phyloP scores from a whole-genome alignment of 2,329 filamentous ascomycete genomes.

The Colletotrichum sublineola region DNA sequence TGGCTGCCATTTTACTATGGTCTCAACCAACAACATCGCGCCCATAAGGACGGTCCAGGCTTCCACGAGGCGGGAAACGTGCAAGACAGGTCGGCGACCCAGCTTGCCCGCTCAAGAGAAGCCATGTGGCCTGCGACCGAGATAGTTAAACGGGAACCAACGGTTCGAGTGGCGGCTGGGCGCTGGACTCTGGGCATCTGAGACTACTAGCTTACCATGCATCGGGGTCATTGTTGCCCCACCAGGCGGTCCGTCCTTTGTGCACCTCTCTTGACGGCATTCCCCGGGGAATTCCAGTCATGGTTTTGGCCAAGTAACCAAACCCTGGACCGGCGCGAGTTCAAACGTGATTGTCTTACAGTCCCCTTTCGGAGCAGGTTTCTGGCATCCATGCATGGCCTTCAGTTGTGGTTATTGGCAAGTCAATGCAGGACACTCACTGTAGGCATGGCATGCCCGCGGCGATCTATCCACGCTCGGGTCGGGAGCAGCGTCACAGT shows the following conservation, averaged over 20 bases:
- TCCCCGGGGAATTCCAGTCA: background rate
- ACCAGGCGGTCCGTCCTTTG: background rate
- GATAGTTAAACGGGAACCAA: constrained; percentile 6
- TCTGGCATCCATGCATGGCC: background rate
- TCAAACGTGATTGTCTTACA: background rate
- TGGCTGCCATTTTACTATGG: background rate
- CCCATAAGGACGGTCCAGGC: constrained; percentile 1
- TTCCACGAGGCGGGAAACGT: constrained; percentile 10
- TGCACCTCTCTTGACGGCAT: background rate
- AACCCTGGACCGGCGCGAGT: background rate
- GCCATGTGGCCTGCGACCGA: background rate
- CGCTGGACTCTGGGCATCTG: background rate
- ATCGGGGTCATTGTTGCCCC: background rate
- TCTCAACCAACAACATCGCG: background rate
- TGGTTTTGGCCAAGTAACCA: background rate
- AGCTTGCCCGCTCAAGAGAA: background rate
- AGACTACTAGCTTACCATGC: background rate
- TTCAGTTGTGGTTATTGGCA: background rate
- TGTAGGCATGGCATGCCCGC: background rate
- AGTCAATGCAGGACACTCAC: constrained; percentile 17
- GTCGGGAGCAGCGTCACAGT: constrained; percentile 1
- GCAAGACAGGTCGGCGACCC: background rate
- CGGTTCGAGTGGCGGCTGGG: background rate
- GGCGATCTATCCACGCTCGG: constrained; percentile 1
- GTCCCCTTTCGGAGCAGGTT: background rate